phyloP scores from a whole-genome alignment of 176 grass and related monocot species.

The Paspalum notatum region DNA sequence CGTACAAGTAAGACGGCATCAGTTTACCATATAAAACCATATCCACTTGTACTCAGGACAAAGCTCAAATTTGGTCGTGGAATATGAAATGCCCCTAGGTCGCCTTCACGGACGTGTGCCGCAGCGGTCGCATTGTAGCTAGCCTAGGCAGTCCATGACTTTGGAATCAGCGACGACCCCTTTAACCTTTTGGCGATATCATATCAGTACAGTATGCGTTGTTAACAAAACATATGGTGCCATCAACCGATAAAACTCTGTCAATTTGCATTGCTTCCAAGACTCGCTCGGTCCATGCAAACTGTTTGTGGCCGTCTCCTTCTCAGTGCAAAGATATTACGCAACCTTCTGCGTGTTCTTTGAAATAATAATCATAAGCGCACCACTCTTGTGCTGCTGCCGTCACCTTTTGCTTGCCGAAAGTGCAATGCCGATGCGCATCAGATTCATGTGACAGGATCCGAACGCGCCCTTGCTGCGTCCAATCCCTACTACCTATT shows the following conservation, averaged over 20 bases:
- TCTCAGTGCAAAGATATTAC: background rate
- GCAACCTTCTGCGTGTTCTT: background rate
- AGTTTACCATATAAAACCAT: slow-evolving; percentile 45
- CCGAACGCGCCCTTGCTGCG: no score
- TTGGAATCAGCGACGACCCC: background rate
- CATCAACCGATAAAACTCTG: background rate
- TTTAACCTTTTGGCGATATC: background rate
- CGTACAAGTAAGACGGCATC: slow-evolving; percentile 19
- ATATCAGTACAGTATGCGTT: background rate
- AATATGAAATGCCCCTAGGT: slow-evolving; percentile 13
- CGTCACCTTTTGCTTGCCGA: slow-evolving; percentile 5
- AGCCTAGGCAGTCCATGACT: slow-evolving; percentile 16
- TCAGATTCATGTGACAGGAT: no score
- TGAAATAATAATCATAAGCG: background rate
- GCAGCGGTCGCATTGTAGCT: slow-evolving; percentile 3
- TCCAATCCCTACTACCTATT: no score
- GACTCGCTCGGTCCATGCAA: background rate
- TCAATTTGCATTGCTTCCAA: background rate
- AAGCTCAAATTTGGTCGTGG: background rate
- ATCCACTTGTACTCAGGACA: slow-evolving; percentile 10
- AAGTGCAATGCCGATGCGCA: background rate
- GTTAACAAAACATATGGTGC: background rate
- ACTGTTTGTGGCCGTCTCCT: background rate
- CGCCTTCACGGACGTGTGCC: slow-evolving; percentile 18
- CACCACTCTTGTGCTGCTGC: no score